Evolutionary conservation across 2,329 filamentous ascomycete species (phyloP), one percentile per base, ranked within the genome.

Genomic region (Penicillium capsulatum): DNA sequence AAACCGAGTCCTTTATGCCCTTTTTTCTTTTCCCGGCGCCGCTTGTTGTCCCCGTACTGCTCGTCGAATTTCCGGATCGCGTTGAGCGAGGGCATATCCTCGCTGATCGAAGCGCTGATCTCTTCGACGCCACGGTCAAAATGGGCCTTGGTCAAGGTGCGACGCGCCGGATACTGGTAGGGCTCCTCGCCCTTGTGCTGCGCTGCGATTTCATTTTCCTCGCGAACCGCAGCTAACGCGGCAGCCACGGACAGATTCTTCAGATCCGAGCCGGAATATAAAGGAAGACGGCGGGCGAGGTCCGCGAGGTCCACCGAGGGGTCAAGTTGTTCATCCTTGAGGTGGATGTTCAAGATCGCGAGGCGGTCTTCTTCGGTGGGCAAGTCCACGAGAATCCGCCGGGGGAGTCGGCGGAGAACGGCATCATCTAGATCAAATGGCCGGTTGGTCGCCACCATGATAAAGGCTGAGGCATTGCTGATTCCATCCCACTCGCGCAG

Each of bases 371-470:
- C 41, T 44, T 69, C 64, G 0, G 60, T 65, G 0, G 74, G 73
- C 2, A 76, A 59, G 46, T 73, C 72, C 13, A 77, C 65, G 2
- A 72, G 61, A 7, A 77, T 61, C 31, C 71, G 65, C 17, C 70
- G 60, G 1, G 73, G 73, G 3, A 74, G 61, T 36, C 74, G 71
- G 13, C 74, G 68, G 15, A 76, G 63, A 14, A 74, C 67, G 3
- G 73, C 74, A 31, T 73, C 68, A 56, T 98, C 92, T 1, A 98
- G 78, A 58, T 97, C 92, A 57, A 94, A 96, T 0, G 92, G 92
- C 7, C 91, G 77, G 64, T 98, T 97, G 7, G 90, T 97, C 17
- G 92, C 91, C 0, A 97, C 89, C 89, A 98, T 96, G 64, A 98
- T 91, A 63, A 98, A 97, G 2, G 91, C 88, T 13, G 84, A 85